These are phyloP conservation scores for Toxoplasma gondii DNA, from an alignment of 169 alveolate species.

Conservation along the genomic window DNA sequence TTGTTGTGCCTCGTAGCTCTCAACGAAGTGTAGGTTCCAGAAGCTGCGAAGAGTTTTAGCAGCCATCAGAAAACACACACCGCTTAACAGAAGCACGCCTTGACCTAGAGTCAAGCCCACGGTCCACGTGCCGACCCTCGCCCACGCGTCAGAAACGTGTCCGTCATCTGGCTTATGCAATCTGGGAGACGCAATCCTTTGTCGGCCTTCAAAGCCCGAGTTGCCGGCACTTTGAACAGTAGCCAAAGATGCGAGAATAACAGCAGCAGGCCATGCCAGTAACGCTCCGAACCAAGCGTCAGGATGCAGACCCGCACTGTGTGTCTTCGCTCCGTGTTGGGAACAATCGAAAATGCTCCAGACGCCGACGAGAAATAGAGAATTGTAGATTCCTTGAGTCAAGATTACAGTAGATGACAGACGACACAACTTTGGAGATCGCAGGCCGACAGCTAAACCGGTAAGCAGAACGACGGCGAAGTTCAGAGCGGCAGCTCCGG, in stretches of 20 bases:
- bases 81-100: background rate
- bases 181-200: background rate
- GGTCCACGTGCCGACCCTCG: background rate
- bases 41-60: background rate
- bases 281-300: background rate
- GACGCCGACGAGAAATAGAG: background rate
- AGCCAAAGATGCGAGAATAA: background rate
- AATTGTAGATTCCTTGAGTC: background rate
- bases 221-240: background rate
- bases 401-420: background rate
- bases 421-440: background rate
- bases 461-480: background rate
- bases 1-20: background rate
- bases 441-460: background rate
- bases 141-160: background rate
- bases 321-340: background rate
- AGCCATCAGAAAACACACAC: background rate
- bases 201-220: background rate
- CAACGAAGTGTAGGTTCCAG: background rate
- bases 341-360: background rate
- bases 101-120: background rate
- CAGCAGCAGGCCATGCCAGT: background rate
- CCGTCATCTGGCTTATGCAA: background rate
- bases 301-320: background rate
- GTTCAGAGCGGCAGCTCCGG: background rate